These are phyloP conservation scores for Emydomyces testavorans DNA, from an alignment of 2,329 filamentous ascomycete genomes.

Conservation along the genomic window DNA sequence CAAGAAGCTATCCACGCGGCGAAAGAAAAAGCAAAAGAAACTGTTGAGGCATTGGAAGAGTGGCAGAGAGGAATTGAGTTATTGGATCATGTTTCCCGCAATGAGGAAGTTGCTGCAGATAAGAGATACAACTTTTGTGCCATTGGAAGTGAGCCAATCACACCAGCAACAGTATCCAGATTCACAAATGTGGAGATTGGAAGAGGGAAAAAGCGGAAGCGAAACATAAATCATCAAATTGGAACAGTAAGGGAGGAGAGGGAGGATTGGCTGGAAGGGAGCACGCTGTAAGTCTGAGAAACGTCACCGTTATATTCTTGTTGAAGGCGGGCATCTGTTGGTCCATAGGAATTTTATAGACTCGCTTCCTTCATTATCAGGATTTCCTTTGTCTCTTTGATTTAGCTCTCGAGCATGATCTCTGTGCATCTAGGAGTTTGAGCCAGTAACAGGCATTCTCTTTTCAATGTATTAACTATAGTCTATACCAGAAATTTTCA, in stretches of 20 bases:
- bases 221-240: constrained; percentile 32
- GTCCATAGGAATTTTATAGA: too few relatives aligned
- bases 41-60: constrained; percentile 18
- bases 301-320: too few relatives aligned
- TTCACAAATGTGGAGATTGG: constrained; percentile 35
- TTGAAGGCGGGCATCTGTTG: too few relatives aligned
- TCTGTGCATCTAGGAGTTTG: too few relatives aligned
- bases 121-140: constrained; percentile 11
- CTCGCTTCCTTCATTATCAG: too few relatives aligned
- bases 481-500: too few relatives aligned
- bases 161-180: constrained; percentile 32
- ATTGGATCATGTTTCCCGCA: constrained; percentile 14
- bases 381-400: too few relatives aligned
- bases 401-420: too few relatives aligned
- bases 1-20: constrained; percentile 31
- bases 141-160: constrained; percentile 32
- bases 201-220: constrained; percentile 28
- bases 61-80: constrained; percentile 16
- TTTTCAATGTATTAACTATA: too few relatives aligned
- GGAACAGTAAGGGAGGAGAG: constrained; percentile 29
- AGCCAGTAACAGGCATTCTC: too few relatives aligned
- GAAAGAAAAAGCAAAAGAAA: constrained; percentile 26
- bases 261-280: constrained; percentile 18
- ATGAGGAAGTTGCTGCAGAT: constrained; percentile 19
- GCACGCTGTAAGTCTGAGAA: not conserved